Conservation (phyloP, 768 basidiomycete genomes). For the Pleurotus eryngii region DNA sequence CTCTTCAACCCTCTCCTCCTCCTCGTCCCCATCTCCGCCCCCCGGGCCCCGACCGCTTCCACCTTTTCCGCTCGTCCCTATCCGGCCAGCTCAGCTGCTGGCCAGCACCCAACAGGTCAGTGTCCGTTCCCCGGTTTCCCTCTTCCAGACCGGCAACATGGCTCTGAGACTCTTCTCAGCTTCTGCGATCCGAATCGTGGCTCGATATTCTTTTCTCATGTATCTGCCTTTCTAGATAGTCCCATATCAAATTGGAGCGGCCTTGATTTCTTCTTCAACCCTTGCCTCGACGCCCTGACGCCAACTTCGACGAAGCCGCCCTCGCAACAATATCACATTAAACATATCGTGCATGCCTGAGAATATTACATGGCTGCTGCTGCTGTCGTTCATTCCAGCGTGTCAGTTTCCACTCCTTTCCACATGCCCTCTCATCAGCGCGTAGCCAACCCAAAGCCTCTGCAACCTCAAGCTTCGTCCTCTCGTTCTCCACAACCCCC, state of each 20-base stretch:
- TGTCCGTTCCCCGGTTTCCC: conserved; percentile 1
- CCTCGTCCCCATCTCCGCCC: background rate
- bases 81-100: background rate
- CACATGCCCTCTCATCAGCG: conserved; percentile 43
- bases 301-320: background rate
- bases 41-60: background rate
- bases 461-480: conserved; percentile 34
- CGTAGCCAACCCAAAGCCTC: conserved; percentile 27
- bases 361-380: conserved; percentile 41
- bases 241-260: background rate
- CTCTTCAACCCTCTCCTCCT: conserved; percentile 4
- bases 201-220: conserved; percentile 1
- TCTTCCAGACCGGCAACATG: conserved; percentile 4
- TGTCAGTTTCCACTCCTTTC: conserved; percentile 39
- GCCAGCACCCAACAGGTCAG: background rate
- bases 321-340: background rate
- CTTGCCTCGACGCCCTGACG: background rate
- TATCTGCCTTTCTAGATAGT: conserved; percentile 4
- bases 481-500: conserved; percentile 37
- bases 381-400: conserved; percentile 34
- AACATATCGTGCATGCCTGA: conserved; percentile 2
- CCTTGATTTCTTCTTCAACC: background rate
- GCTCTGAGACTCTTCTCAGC: background rate
- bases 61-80: background rate
- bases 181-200: conserved; percentile 6